Base-by-base conservation (phyloP, 73 alveolate genomes). In the Urostyla sp. region DNA sequence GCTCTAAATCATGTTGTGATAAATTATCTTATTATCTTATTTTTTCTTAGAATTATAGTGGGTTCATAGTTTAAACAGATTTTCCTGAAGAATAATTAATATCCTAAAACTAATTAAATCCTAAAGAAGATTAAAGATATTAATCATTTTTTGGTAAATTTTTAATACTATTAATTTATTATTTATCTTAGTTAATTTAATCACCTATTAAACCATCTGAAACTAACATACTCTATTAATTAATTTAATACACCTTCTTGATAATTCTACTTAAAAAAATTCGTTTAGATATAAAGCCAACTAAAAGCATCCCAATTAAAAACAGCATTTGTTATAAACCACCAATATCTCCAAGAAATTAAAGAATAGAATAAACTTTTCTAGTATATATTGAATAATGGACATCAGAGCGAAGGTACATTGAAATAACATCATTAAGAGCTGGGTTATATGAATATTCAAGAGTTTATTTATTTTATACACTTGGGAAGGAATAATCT, bases 281-380 rank as follows among this genome's bases (percentile, higher is more conserved):
- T n/a, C n/a, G n/a, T n/a, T n/a, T n/a, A n/a, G n/a, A n/a, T n/a
- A n/a, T n/a, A n/a, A n/a, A n/a, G n/a, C n/a, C n/a, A n/a, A n/a
- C n/a, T n/a, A n/a, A n/a, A n/a, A n/a, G n/a, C n/a, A n/a, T n/a
- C n/a, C n/a, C n/a, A n/a, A n/a, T n/a, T n/a, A n/a, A n/a, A n/a
- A n/a, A n/a, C n/a, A 59, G 77, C 8, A 55, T n/a, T 21, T 59
- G 40, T 3, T 31, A 6, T 7, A 59, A 44, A 3, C 77, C 77
- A 6, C 77, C 77, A 8, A 59, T 59, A 59, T 59, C 77, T 7
- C 58, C 60, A 7, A 59, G 31, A 6, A 59, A 23, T 31, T 31
- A 35, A 6, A 59, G 34, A 15, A 59, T 28, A 7, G 52, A 31
- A 23, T 59, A 31, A n/a, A 31, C 34, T 34, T 59, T n/a, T 7